Base-by-base conservation (phyloP, 768 basidiomycete genomes). In the Botryobasidium botryosum region DNA sequence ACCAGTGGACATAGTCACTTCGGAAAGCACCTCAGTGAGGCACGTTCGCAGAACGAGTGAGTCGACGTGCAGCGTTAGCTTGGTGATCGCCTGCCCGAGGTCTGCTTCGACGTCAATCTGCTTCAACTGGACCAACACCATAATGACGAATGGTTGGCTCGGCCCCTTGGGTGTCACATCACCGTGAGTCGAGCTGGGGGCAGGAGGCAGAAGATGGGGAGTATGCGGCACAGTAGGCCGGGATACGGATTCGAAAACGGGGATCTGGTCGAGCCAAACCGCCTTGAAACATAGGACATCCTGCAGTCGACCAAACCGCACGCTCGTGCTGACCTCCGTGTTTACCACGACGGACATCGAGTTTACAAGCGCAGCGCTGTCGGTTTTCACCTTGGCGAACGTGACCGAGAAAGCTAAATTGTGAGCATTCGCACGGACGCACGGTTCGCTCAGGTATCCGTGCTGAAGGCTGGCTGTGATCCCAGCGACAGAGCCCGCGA, bases 221-320 rank as follows among this genome's bases (percentile, higher is more conserved):
- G 56, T 46, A 6, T 51, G 33, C 10, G 57, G 42, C 17, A 53
- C 46, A 45, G 47, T 48, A 46, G 42, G 59, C 52, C 18, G 59
- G 23, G 29, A 55, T 51, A 41, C 61, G 31, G 65, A 59, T 17
- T 74, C 72, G 54, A 90, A 72, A 6, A 82, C 63, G 0, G 86
- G 84, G 23, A 91, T 84, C 29, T 76, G 75, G 55, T 91, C 87
- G 37, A 92, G 59, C 86, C 88, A 92, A 10, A 92, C 85, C 4
- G 88, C 87, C 59, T 91, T 91, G 70, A 92, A 87, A 59, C 85
- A 90, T 17, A 96, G 68, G 43, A 91, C 76, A 56, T 94, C 90
- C 60, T 91, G 88, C 24, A 94, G 61, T 10, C 88, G 75, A 3
- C 84, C 83, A 55, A 96, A 79, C 18, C 78, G 74, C 32, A 91